Percentiles rank a stretch among this genome's conserved stretches.
These are phyloP conservation scores for Cydonia oblonga DNA, from an alignment of 331 rosid genomes.

Conservation along the genomic window DNA sequence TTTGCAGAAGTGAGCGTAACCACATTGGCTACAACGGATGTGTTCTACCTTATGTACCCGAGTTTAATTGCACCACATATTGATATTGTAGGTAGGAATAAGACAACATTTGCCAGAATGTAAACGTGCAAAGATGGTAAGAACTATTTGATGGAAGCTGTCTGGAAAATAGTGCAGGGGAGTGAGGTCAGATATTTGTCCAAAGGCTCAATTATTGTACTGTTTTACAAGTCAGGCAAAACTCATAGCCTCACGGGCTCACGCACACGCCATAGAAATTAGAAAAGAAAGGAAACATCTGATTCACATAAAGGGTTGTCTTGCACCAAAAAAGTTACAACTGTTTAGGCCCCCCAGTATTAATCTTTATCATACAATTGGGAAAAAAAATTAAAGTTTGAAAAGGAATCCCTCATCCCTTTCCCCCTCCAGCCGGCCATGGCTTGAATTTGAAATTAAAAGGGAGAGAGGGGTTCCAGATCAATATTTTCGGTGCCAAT, in stretches of 20 bases:
- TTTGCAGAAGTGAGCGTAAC: neutral
- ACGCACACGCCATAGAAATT: slow-evolving; percentile 10
- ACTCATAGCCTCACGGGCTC: neutral
- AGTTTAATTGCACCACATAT: slow-evolving; percentile 12
- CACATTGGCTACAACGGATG: accelerated
- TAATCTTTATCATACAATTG: neutral
- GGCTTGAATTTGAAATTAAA: neutral
- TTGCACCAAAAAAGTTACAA: neutral
- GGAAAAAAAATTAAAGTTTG: neutral
- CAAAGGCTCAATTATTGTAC: slow-evolving; percentile 38
- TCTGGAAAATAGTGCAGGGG: slow-evolving; percentile 20
- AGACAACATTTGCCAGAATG: slow-evolving; percentile 12
- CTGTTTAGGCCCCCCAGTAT: neutral
- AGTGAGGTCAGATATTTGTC: slow-evolving; percentile 17
- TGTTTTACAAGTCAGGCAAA: slow-evolving; percentile 17
- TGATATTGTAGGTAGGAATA: slow-evolving; percentile 6
- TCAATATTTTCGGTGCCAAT: neutral
- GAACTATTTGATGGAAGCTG: slow-evolving; percentile 18
- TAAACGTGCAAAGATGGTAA: no score
- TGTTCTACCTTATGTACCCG: neutral
- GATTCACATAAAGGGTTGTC: slow-evolving; percentile 3
- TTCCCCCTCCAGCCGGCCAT: neutral
- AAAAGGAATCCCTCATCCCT: neutral
- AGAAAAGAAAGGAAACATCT: slow-evolving; percentile 13
- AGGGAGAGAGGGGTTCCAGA: neutral